These are phyloP conservation scores for Gossypium schwendimanii DNA, from an alignment of 441 rosid genomes.

Conservation along the genomic window DNA sequence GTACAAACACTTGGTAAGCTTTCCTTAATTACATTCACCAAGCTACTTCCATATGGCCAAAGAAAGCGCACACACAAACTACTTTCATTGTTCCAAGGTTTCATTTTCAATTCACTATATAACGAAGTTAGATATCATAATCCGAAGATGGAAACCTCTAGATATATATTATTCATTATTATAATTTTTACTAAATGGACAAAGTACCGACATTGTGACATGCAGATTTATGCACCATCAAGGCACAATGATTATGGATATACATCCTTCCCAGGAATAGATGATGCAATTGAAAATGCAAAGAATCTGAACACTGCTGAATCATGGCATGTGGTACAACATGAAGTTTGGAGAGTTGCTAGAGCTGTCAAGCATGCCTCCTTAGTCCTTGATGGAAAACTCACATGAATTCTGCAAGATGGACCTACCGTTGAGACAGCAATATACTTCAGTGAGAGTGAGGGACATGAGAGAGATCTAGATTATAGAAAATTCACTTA, in stretches of 20 bases:
- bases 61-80: too few relatives aligned
- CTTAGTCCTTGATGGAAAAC: constrained; percentile 46
- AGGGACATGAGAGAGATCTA: neutral
- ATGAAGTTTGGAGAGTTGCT: constrained; percentile 77
- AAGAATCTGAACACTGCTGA: constrained; percentile 37
- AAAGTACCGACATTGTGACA: neutral
- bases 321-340: constrained; percentile 72
- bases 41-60: neutral
- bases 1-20: constrained; percentile 74
- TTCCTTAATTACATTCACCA: neutral
- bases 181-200: neutral
- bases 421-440: neutral
- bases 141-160: neutral
- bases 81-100: neutral
- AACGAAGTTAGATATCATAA: neutral
- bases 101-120: neutral
- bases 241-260: constrained; percentile 73
- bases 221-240: constrained; percentile 61
- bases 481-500: neutral
- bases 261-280: constrained; percentile 63
- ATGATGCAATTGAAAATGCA: constrained; percentile 62
- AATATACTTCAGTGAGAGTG: neutral
- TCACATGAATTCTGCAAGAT: constrained; percentile 32
- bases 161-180: neutral
- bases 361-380: constrained; percentile 63